phyloP scores from a whole-genome alignment of 345 rosid genomes.

The Gossypium australe region DNA sequence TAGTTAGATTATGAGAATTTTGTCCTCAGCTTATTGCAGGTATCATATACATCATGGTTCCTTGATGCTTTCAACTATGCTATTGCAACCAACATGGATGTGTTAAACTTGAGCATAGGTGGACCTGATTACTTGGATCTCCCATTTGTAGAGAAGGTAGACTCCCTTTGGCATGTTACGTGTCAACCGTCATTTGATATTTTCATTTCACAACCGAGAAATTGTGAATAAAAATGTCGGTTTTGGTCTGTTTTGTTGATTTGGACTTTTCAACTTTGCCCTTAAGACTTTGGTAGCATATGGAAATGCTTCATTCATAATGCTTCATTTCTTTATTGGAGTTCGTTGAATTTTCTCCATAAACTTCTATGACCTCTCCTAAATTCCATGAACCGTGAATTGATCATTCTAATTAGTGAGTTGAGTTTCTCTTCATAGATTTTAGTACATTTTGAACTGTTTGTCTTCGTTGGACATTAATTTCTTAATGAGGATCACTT shows the following conservation, averaged over 20 bases:
- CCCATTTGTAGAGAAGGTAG: constrained; percentile 96
- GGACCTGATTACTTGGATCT: constrained; percentile 99
- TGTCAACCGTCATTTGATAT: background rate
- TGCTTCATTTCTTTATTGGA: background rate
- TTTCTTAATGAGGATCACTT: background rate
- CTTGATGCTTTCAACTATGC: constrained; percentile 99
- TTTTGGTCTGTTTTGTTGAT: background rate
- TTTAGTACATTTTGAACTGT: background rate
- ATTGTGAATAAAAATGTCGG: background rate
- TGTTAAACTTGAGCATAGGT: constrained; percentile 94
- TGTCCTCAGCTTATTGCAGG: constrained; percentile 95
- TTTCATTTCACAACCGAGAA: background rate
- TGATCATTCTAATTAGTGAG: background rate
- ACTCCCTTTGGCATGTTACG: constrained; percentile 4
- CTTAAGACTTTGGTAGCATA: background rate
- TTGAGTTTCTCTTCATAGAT: background rate
- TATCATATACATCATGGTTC: constrained; percentile 98
- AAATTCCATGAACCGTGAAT: background rate
- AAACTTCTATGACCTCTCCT: background rate
- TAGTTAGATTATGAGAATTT: constrained; percentile 65
- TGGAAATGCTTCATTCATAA: background rate
- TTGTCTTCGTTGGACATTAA: background rate
- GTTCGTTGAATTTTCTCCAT: background rate
- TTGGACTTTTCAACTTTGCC: background rate
- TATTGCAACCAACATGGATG: constrained; percentile 90